These are phyloP conservation scores for Podochytrium sp. DNA, from an alignment of 192 early-diverging fungal species.

Conservation along the genomic window DNA sequence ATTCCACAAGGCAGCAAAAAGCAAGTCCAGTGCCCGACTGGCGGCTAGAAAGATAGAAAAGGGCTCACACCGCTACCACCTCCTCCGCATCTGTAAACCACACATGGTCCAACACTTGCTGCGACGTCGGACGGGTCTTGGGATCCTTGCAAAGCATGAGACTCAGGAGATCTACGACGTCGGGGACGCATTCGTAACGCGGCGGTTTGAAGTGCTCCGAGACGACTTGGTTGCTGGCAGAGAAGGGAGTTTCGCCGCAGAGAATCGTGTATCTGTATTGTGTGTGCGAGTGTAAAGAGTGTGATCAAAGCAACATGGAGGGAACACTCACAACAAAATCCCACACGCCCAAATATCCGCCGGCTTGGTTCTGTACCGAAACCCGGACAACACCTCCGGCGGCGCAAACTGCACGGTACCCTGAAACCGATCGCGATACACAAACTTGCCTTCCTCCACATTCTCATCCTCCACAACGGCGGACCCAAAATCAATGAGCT, in stretches of 20 bases:
- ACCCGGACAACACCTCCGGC: conserved; percentile 66
- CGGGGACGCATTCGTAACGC: conserved; percentile 45
- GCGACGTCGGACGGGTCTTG: conserved; percentile 55
- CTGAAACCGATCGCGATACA: conserved; percentile 39
- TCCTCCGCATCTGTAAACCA: conserved; percentile 58
- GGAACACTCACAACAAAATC: conserved; percentile 63
- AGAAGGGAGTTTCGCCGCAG: conserved; percentile 61
- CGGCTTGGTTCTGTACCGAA: conserved; percentile 44
- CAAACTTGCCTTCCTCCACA: neutral
- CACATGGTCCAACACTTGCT: conserved; percentile 60
- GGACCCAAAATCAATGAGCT: conserved; percentile 62
- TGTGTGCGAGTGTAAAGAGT: neutral
- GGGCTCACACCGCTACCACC: no score
- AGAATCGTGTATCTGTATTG: conserved; percentile 9
- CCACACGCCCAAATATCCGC: conserved; percentile 76
- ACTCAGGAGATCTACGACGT: conserved; percentile 60
- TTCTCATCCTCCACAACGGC: conserved; percentile 32
- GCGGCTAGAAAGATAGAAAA: no score
- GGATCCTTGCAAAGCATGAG: conserved; percentile 65
- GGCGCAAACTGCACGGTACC: conserved; percentile 72
- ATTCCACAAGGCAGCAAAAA: no score
- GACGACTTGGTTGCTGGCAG: conserved; percentile 52
- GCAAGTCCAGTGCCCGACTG: no score
- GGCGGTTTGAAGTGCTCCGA: conserved; percentile 48
- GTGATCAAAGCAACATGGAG: neutral